These are phyloP conservation scores for Vickermania ingenoplastis DNA, from an alignment of 208 protist genomes.

Conservation along the genomic window DNA sequence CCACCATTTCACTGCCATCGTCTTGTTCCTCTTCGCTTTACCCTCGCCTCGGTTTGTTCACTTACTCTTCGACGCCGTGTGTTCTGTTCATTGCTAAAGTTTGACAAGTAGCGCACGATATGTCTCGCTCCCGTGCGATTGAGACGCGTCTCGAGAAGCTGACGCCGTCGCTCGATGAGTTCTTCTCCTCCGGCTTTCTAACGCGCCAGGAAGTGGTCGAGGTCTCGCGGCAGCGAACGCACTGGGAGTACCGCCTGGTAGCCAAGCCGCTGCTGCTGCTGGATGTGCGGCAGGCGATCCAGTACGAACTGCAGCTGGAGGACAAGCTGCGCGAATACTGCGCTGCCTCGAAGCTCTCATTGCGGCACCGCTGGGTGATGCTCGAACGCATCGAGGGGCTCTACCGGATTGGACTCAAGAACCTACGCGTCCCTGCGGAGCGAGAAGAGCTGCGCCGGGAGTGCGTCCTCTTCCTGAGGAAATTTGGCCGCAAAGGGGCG, in stretches of 20 bases:
- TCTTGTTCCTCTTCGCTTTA: too few species aligned
- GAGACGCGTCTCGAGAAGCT: constrained; percentile 84
- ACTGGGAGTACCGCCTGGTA: constrained; percentile 82
- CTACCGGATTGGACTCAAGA: constrained; percentile 72
- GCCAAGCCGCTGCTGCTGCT: constrained; percentile 79
- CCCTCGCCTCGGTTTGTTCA: too few species aligned
- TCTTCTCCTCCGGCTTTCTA: constrained; percentile 76
- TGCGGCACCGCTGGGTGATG: constrained; percentile 74
- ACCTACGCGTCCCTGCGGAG: constrained; percentile 43
- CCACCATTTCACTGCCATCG: too few species aligned
- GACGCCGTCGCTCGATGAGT: constrained; percentile 74
- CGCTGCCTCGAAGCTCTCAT: constrained; percentile 43
- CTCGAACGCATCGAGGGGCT: constrained; percentile 74
- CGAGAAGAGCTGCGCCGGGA: constrained; percentile 46
- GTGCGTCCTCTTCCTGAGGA: constrained; percentile 53
- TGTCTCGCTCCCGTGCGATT: constrained; percentile 78
- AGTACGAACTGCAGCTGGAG: constrained; percentile 72
- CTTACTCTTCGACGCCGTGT: too few species aligned
- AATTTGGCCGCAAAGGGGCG: constrained; percentile 33
- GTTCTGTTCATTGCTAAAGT: too few species aligned
- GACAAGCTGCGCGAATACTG: constrained; percentile 53
- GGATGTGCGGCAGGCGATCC: constrained; percentile 67
- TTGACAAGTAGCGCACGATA: too few species aligned
- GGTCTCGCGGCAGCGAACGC: constrained; percentile 57
- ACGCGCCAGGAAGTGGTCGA: constrained; percentile 51